Percentiles rank a stretch among this genome's conserved stretches.
Evolutionary conservation across 371 early-diverging fungal species (phyloP).

Genomic region (Mortierella sp.): DNA sequence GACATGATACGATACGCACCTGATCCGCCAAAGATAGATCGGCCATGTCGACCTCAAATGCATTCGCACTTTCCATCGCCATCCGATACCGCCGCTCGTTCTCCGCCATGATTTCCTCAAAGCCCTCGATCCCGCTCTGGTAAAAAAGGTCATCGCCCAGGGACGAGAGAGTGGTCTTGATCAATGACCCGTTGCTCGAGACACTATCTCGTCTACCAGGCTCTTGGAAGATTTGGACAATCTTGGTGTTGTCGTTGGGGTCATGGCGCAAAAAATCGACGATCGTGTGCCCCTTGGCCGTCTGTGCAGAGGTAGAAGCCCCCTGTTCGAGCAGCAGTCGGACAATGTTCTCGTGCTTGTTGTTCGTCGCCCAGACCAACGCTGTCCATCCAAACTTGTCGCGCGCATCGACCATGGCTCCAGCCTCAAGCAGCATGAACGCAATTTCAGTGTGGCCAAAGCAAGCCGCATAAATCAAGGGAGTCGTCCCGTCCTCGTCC

Average conservation of each 20-base stretch:
- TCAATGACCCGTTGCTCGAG: constrained; percentile 56
- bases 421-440: constrained; percentile 73
- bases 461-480: constrained; percentile 90
- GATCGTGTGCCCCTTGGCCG: constrained; percentile 83
- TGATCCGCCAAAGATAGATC: constrained; percentile 46
- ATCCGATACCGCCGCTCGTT: constrained; percentile 64
- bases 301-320: constrained; percentile 77
- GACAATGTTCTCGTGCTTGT: constrained; percentile 82
- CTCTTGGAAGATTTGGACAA: constrained; percentile 68
- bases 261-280: constrained; percentile 76
- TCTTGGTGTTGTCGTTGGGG: constrained; percentile 67
- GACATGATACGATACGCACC: constrained; percentile 15
- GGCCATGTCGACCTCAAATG: constrained; percentile 54
- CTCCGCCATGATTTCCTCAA: constrained; percentile 65
- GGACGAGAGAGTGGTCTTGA: constrained; percentile 26
- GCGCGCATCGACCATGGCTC: constrained; percentile 80
- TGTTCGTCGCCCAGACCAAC: constrained; percentile 95
- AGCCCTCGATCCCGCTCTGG: constrained; percentile 62
- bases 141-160: constrained; percentile 64
- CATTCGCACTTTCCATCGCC: constrained; percentile 63
- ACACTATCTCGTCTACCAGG: constrained; percentile 69
- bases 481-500: constrained; percentile 88
- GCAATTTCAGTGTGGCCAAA: constrained; percentile 86
- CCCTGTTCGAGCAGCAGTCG: constrained; percentile 81
- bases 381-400: constrained; percentile 95